Evolutionary conservation across 1,284 basidiomycete genomes (phyloP), one percentile per base, ranked within the genome.

Genomic region (Leccinum pachyderme): DNA sequence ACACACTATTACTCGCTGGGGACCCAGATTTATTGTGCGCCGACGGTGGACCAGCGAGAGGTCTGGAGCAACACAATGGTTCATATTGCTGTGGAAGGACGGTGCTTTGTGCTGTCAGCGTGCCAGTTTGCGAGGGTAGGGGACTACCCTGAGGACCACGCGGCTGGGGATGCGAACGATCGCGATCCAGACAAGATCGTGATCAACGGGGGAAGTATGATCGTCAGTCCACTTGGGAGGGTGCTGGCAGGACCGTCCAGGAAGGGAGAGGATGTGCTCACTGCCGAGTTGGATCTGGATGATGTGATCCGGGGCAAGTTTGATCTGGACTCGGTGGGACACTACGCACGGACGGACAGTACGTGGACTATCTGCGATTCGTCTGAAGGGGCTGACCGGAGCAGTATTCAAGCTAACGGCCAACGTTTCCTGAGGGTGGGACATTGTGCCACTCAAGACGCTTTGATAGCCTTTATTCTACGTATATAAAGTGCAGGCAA

Each of bases 31-130:
- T 88, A 87, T 65, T 86, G 83, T 63, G 86, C 82, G 0, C 86
- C 86, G 0, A 89, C 86, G 2, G 87, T 89, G 27, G 89, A 91
- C 63, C 75, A 78, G 3, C 75, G 89, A 11, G 78, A 80, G 1
- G 77, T 73, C 1, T 91, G 87, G 87, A 76, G 80, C 57, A 75
- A 76, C 53, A 80, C 82, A 1, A 89, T 91, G 86, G 71, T 77
- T 50, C 87, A 89, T 64, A 87, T 91, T 50, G 88, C 88, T 1
- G 73, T 86, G 50, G 89, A 91, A 70, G 89, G 88, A 2, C 78
- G 89, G 25, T 89, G 86, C 71, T 90, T 87, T 67, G 89, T 91
- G 41, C 72, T 89, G 27, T 79, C 82, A 15, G 82, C 80, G 15
- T 88, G 81, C 65, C 87, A 87, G 64, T 86, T 77, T 64, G 78